Evolutionary conservation across 2,329 filamentous ascomycete species (phyloP), one percentile per base, ranked within the genome.

Genomic region (Epichloe gansuensis): DNA sequence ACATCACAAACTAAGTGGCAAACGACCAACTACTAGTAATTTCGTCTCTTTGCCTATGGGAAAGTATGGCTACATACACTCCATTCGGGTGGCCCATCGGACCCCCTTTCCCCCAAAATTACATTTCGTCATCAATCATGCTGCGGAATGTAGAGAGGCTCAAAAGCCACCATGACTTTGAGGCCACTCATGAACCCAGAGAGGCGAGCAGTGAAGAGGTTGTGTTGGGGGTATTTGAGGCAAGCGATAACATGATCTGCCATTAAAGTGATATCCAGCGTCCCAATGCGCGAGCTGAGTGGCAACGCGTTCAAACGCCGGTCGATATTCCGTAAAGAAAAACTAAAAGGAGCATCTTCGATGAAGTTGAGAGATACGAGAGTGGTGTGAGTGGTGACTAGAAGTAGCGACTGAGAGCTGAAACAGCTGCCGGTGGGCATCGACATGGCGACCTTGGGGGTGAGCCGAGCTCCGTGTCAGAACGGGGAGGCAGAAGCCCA

Each of bases 361-460:
- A 43, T 8, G 44, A 51, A 54, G 48, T 28, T 38, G 51, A 28
- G 23, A 48, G 17, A 41, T 38, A 54, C 42, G 52, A 46, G 54
- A 57, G 57, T 55, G 11, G 52, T 56, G 52, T 57, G 58, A 60
- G 60, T 55, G 58, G 54, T 57, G 58, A 54, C 28, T 56, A 55
- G 49, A 57, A 59, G 61, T 59, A 61, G 62, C 59, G 60, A 62
- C 60, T 61, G 59, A 59, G 44, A 53, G 34, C 46, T 53, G 41
- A 45, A 52, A 13, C 11, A 13, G 21, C 31, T 11, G n/a, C 42
- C 35, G 11, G 8, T 28, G 48, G 21, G 21, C 34, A 45, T 38
- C 37, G 37, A 21, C 23, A 41, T 39, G 25, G n/a, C 11, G 7
- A 17, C 11, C 9, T 48, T n/a, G 11, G 35, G n/a, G 21, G 21